phyloP scores from a whole-genome alignment of 2,329 filamentous ascomycete species.

The Penicillium sp. region DNA sequence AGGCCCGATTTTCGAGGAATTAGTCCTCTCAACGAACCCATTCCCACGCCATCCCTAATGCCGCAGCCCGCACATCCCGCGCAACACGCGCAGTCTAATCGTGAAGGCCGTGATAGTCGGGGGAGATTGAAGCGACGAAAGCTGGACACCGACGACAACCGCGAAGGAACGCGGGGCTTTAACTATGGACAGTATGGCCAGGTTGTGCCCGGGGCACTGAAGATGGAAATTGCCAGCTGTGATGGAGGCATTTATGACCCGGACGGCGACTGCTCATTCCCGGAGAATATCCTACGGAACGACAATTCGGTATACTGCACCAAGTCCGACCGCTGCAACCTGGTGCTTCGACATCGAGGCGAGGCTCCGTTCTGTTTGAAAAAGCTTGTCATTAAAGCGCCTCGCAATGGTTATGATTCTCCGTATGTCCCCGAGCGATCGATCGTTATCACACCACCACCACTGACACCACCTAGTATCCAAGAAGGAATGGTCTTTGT shows the following conservation, averaged over 20 bases:
- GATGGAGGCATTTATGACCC: slow-evolving; percentile 74
- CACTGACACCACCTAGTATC: slow-evolving; percentile 58
- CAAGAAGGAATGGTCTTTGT: slow-evolving; percentile 93
- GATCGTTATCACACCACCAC: slow-evolving; percentile 34
- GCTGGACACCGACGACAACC: slow-evolving; percentile 65
- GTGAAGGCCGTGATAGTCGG: slow-evolving; percentile 38
- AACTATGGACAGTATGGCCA: slow-evolving; percentile 87
- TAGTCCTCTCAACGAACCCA: slow-evolving; percentile 9
- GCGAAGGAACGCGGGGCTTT: slow-evolving; percentile 59
- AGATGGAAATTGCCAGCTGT: slow-evolving; percentile 87
- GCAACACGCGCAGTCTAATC: slow-evolving; percentile 22
- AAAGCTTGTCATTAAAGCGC: slow-evolving; percentile 86
- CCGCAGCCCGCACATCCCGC: slow-evolving; percentile 28
- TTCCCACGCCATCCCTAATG: slow-evolving; percentile 34
- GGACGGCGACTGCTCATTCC: slow-evolving; percentile 60
- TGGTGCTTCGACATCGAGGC: slow-evolving; percentile 80
- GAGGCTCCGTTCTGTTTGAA: slow-evolving; percentile 80
- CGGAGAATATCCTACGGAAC: slow-evolving; percentile 81
- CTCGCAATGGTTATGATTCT: slow-evolving; percentile 77
- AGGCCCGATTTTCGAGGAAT: slow-evolving; percentile 10
- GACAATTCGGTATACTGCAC: slow-evolving; percentile 89
- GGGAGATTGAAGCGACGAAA: slow-evolving; percentile 69
- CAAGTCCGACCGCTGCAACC: slow-evolving; percentile 83
- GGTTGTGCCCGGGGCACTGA: slow-evolving; percentile 78
- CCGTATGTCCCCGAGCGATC: slow-evolving; percentile 65